Evolutionary conservation across 2,329 filamentous ascomycete genomes (phyloP).

Genomic region (Ophiosphaerella narmari): DNA sequence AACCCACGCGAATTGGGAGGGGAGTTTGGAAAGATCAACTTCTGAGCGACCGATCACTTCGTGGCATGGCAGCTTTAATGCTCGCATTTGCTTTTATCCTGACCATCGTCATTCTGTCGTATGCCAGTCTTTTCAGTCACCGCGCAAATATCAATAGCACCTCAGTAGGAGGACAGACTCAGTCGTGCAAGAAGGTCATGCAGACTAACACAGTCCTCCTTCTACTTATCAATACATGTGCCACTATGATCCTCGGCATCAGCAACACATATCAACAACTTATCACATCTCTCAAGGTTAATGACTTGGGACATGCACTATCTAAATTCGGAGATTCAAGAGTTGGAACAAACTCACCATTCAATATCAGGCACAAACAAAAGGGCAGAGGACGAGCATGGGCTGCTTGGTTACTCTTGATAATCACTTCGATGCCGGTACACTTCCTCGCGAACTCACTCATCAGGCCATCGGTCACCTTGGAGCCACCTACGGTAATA

Average conservation of each 20-base stretch:
- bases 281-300: conserved; percentile 30
- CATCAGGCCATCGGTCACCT: conserved; percentile 28
- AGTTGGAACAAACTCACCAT: conserved; percentile 40
- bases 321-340: conserved; percentile 36
- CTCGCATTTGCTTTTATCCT: conserved; percentile 17
- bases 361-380: conserved; percentile 36
- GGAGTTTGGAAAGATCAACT: conserved; percentile 38
- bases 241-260: conserved; percentile 39
- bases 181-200: conserved; percentile 23
- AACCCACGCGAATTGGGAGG: conserved; percentile 26
- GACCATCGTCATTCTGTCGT: conserved; percentile 23
- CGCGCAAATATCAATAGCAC: conserved; percentile 27
- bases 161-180: conserved; percentile 24
- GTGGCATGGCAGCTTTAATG: conserved; percentile 32
- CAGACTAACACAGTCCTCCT: conserved; percentile 27
- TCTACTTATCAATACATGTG: conserved; percentile 35
- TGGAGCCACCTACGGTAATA: conserved; percentile 14
- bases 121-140: conserved; percentile 14
- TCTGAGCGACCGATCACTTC: conserved; percentile 33
- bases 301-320: conserved; percentile 30
- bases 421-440: conserved; percentile 29
- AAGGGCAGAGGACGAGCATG: conserved; percentile 26
- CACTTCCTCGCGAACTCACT: conserved; percentile 39
- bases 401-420: conserved; percentile 34
- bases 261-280: conserved; percentile 42